A percentile compares a stretch with the other conserved stretches of the same genome.
phyloP scores from a whole-genome alignment of 306 rosid genomes.

The Prunus fruticosa region DNA sequence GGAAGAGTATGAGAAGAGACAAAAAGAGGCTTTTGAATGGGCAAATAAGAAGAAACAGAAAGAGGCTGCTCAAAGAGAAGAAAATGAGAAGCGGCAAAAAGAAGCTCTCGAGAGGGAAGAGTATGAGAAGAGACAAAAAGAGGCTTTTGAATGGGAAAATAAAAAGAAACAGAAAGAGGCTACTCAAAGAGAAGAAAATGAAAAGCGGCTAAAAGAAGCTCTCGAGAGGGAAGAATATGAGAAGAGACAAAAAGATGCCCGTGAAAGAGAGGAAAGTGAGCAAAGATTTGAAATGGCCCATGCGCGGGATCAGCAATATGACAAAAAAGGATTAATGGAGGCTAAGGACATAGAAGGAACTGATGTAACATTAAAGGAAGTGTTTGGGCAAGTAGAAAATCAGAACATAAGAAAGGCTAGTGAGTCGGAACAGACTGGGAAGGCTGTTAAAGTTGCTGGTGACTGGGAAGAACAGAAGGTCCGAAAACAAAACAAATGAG shows the following conservation, averaged over 20 bases:
- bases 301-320: slow-evolving; percentile 29
- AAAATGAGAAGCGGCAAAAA: slow-evolving; percentile 24
- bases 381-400: slow-evolving; percentile 34
- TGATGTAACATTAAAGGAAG: slow-evolving; percentile 22
- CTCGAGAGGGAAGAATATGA: slow-evolving; percentile 27
- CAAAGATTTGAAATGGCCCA: slow-evolving; percentile 20
- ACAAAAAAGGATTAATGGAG: slow-evolving; percentile 13
- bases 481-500: slow-evolving; percentile 20
- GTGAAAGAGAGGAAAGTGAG: slow-evolving; percentile 24
- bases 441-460: slow-evolving; percentile 27
- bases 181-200: slow-evolving; percentile 26
- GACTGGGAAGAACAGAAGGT: slow-evolving; percentile 21
- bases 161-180: slow-evolving; percentile 17
- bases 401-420: slow-evolving; percentile 21
- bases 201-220: slow-evolving; percentile 23
- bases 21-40: slow-evolving; percentile 3
- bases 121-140: slow-evolving; percentile 14
- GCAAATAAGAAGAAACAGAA: slow-evolving; percentile 18
- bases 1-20: slow-evolving; percentile 13
- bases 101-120: slow-evolving; percentile 24
- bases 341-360: slow-evolving; percentile 26
- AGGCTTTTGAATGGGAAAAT: slow-evolving; percentile 10
- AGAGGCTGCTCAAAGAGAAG: slow-evolving; percentile 23
- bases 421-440: slow-evolving; percentile 24
- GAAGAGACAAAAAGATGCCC: slow-evolving; percentile 7